Evolutionary conservation across 1,284 basidiomycete genomes (phyloP).

Genomic region (Agaricales sp.): DNA sequence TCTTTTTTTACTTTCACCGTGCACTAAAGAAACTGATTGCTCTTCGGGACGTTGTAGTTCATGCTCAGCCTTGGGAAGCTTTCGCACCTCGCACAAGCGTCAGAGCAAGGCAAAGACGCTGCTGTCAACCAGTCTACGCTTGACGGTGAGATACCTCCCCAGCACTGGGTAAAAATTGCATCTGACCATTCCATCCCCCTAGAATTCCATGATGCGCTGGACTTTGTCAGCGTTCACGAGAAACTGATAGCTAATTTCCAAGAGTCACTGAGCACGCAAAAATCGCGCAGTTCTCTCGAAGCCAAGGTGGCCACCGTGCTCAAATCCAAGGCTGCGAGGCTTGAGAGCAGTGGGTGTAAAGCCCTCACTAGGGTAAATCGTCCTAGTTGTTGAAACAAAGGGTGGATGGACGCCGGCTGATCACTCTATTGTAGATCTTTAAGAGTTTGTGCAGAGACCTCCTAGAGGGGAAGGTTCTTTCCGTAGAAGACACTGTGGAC

Average conservation of each 20-base stretch:
- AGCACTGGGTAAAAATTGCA: no score
- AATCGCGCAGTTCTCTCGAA: conserved; percentile 51
- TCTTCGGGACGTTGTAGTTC: conserved; percentile 36
- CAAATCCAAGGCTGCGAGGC: conserved; percentile 38
- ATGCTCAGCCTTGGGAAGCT: conserved; percentile 91
- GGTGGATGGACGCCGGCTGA: not conserved
- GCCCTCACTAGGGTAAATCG: conserved; percentile 41
- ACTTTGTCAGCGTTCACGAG: conserved; percentile 68
- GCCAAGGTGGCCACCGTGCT: conserved; percentile 53
- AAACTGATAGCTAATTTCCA: conserved; percentile 50
- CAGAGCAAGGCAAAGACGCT: conserved; percentile 12
- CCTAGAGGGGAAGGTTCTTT: conserved; percentile 57
- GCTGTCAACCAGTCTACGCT: conserved; percentile 34
- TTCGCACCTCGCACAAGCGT: conserved; percentile 65
- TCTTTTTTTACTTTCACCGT: conserved; percentile 1
- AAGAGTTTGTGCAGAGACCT: conserved; percentile 53
- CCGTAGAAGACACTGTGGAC: conserved; percentile 62
- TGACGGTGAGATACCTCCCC: conserved; percentile 40
- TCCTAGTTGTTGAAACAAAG: not conserved
- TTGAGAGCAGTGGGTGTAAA: conserved; percentile 27
- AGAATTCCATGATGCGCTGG: conserved; percentile 68
- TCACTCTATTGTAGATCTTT: conserved; percentile 38
- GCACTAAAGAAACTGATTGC: conserved; percentile 8
- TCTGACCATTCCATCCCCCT: no score
- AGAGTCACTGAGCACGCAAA: conserved; percentile 34